Percentiles rank a stretch among this genome's conserved stretches.
These are phyloP conservation scores for Ophiostoma sp. DNA, from an alignment of 2,329 filamentous ascomycete species.

Conservation along the genomic window DNA sequence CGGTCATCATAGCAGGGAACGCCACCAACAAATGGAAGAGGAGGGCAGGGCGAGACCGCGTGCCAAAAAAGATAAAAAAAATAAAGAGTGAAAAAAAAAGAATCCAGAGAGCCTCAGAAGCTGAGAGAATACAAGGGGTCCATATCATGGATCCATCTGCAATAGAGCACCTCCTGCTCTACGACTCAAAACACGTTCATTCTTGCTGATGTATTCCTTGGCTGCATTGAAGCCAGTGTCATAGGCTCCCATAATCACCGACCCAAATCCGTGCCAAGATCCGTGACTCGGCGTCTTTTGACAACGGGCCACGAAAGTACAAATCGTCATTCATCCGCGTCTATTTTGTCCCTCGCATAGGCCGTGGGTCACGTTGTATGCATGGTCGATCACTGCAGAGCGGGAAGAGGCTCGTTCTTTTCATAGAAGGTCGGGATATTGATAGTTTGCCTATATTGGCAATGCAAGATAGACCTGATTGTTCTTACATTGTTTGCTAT, in stretches of 20 bases:
- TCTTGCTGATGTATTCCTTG: background rate
- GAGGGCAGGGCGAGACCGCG: too few species aligned
- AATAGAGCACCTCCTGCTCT: too few species aligned
- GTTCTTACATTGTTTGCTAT: background rate
- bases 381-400: background rate
- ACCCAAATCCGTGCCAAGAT: background rate
- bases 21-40: too few species aligned
- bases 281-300: background rate
- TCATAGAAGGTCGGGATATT: background rate
- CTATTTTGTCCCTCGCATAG: background rate
- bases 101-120: too few species aligned
- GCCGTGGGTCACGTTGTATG: constrained; percentile 9
- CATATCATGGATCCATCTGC: too few species aligned
- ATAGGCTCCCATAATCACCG: background rate
- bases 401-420: background rate
- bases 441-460: background rate
- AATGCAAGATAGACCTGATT: background rate
- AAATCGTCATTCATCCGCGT: background rate
- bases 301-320: background rate
- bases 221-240: background rate
- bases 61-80: too few species aligned
- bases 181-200: too few species aligned
- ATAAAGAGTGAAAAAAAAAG: too few species aligned
- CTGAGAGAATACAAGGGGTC: too few species aligned
- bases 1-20: too few species aligned